A percentile compares a stretch with the other conserved stretches of the same genome.
Evolutionary conservation across 2,329 filamentous ascomycete species (phyloP).

Genomic region (Trichoderma aggressivum): DNA sequence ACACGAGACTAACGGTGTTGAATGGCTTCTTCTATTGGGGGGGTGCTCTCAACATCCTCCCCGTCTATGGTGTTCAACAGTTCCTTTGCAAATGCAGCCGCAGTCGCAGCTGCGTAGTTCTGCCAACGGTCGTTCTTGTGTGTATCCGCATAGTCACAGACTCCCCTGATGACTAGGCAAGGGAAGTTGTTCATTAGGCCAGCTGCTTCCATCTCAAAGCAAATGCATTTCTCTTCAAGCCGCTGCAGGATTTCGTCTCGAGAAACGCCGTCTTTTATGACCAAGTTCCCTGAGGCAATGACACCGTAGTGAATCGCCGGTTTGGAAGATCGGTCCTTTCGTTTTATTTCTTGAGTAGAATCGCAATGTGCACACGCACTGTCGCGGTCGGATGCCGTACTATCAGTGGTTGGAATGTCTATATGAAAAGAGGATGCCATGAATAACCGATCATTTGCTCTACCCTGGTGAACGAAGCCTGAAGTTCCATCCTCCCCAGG

Average conservation of each 20-base stretch:
- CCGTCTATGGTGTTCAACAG: not conserved
- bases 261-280: not conserved
- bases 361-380: not conserved
- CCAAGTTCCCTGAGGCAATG: not conserved
- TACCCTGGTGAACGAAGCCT: not conserved
- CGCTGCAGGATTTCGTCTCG: not conserved
- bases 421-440: not conserved
- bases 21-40: not conserved
- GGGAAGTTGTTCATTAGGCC: not conserved
- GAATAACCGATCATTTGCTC: not conserved
- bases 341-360: not conserved
- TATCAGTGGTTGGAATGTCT: not conserved
- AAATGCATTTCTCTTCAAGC: not conserved
- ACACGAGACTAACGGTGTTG: not conserved
- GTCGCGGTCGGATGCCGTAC: not conserved
- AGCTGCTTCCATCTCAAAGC: not conserved
- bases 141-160: not conserved
- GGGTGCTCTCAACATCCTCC: not conserved
- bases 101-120: not conserved
- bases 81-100: not conserved
- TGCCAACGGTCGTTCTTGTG: not conserved
- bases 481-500: not conserved
- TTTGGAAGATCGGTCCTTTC: not conserved
- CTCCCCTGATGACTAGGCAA: not conserved
- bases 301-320: not conserved